Base-by-base conservation (phyloP, 352 stramenopile genomes). In the Phytophthora ramorum region DNA sequence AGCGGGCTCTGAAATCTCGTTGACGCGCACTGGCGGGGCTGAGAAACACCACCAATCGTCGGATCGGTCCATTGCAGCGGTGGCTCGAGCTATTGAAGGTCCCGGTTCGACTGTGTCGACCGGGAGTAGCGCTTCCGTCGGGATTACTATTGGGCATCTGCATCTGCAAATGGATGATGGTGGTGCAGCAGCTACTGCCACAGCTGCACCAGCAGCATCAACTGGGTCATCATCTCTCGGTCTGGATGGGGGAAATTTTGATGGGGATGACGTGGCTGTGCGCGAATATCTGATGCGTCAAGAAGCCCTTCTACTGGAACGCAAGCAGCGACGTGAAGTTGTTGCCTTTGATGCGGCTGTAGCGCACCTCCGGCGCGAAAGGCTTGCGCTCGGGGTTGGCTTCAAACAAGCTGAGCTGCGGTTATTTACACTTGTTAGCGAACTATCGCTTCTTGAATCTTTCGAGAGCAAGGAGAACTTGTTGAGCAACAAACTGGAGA, bases 381-480 rank as follows among this genome's bases (percentile, higher is more conserved):
- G 93, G 59, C 80, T 97, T 67, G 61, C 75, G 2, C 75, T 98
- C 9, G 86, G 89, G n/a, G 79, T 92, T n/a, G 74, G 90, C 22
- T 92, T 98, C 48, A 97, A 97, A 66, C 80, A 90, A 48, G 85
- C 80, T 13, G 93, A 98, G 68, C 76, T 98, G 17, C 89, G 87
- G 34, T 47, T 98, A 49, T 81, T 97, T 51, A 96, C 93, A 13
- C 67, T 98, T 9, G 66, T 81, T 14, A 85, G 90, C 50, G 95
- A 98, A 56, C 70, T 98, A 20, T 71, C 80, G 34, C 69, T 98
- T 26, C 81, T 98, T 3, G 87, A 97, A 63, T 88, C 95, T 28
- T 97, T 98, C 55, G 94, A 97, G 60, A 90, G 73, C 58, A 95
- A 95, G 58, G 94, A 98, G 58, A 93, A 85, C 46, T 59, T 96